Conservation (phyloP, 306 rosid genomes). For the Cicer bijugum region DNA sequence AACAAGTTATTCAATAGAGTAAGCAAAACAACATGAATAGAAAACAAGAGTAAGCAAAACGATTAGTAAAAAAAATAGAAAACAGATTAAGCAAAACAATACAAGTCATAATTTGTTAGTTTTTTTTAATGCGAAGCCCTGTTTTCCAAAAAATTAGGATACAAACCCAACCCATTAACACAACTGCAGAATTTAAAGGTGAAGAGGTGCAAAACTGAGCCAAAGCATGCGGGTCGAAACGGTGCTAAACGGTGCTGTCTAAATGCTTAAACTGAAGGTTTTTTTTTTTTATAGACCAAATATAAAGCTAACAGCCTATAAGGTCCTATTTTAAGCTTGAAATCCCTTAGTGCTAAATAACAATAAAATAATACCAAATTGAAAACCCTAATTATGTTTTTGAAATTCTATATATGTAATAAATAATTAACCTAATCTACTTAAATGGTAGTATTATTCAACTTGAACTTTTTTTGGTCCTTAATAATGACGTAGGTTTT, state of each 20-base stretch:
- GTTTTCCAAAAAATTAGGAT: no score
- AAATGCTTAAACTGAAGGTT: slow-evolving; percentile 5
- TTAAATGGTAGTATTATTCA: slow-evolving; percentile 4
- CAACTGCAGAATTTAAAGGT: no score
- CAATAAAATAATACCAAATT: neutral
- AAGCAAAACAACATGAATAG: no score
- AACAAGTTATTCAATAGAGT: no score
- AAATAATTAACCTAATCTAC: neutral
- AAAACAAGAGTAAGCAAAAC: no score
- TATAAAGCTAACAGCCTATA: neutral
- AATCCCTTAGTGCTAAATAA: slow-evolving; percentile 11
- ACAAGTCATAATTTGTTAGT: no score
- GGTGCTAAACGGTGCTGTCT: neutral
- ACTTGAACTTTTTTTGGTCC: slow-evolving; percentile 30
- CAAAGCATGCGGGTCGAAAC: no score
- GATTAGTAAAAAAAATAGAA: no score
- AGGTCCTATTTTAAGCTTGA: slow-evolving; percentile 21
- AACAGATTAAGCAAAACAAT: no score
- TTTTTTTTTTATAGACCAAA: neutral
- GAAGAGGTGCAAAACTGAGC: no score
- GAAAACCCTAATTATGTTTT: neutral
- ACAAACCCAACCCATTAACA: no score
- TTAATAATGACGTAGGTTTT: slow-evolving; percentile 26
- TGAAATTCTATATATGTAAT: neutral
- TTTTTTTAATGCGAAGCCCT: no score